Conservation (phyloP, 805 yeast species). For the Suhomyces faveliae region DNA sequence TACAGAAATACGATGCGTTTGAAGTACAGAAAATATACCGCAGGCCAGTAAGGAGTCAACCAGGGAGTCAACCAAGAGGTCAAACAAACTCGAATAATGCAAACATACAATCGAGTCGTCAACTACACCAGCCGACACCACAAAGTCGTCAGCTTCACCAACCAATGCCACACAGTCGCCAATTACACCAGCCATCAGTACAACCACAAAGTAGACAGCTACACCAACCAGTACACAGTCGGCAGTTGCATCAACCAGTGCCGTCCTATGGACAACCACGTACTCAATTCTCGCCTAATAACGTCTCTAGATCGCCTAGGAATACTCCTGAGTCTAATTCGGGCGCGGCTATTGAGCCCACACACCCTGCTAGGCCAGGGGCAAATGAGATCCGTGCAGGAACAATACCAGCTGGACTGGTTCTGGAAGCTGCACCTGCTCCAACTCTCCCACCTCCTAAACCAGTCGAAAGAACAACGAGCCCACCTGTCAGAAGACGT, state of each 20-base stretch:
- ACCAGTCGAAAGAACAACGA: not conserved
- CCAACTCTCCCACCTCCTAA: not conserved
- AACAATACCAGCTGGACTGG: not conserved
- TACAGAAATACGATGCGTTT: constrained; percentile 19
- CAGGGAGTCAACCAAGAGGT: no score
- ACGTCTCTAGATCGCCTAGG: not conserved
- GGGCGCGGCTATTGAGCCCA: no score
- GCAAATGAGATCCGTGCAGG: not conserved
- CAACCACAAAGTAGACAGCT: not conserved
- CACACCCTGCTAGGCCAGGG: constrained; percentile 4
- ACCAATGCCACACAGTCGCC: not conserved
- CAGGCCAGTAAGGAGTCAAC: not conserved
- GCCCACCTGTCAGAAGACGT: not conserved
- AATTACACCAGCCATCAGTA: not conserved
- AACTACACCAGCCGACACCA: not conserved
- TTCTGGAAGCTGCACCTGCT: not conserved
- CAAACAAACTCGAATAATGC: no score
- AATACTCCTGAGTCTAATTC: not conserved
- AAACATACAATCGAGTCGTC: no score
- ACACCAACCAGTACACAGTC: not conserved
- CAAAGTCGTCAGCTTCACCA: not conserved
- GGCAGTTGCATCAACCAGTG: not conserved
- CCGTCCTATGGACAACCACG: not conserved
- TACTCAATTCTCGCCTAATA: not conserved
- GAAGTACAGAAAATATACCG: constrained; percentile 3